phyloP scores from a whole-genome alignment of 1,284 basidiomycete genomes.

The Athelia psychrophila region DNA sequence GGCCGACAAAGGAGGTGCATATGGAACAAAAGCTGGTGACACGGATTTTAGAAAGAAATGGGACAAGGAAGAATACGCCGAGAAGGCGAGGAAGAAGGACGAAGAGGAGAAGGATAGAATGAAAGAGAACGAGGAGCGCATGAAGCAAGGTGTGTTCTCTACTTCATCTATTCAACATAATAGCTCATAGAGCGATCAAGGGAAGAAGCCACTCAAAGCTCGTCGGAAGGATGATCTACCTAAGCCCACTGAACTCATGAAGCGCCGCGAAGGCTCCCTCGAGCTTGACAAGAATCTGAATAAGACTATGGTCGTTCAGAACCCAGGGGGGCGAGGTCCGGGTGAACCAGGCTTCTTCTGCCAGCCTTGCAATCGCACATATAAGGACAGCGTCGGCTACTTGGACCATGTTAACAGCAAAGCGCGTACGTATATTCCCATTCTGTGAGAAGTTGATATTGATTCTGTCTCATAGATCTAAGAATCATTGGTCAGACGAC shows the following conservation, averaged over 20 bases:
- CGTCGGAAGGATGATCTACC: conserved; percentile 70
- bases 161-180: not conserved
- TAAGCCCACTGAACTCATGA: conserved; percentile 87
- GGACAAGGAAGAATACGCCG: conserved; percentile 84
- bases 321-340: conserved; percentile 74
- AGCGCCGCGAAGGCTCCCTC: conserved; percentile 76
- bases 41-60: conserved; percentile 83
- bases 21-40: conserved; percentile 60
- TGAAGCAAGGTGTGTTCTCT: conserved; percentile 69
- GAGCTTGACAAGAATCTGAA: conserved; percentile 89
- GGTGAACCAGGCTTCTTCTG: conserved; percentile 93
- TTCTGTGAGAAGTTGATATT: conserved; percentile 1
- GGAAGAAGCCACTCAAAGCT: conserved; percentile 75
- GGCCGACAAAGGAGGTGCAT: conserved; percentile 61
- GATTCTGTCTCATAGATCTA: conserved; percentile 60
- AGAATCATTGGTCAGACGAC: conserved; percentile 93
- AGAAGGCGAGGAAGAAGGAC: conserved; percentile 73
- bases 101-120: conserved; percentile 76
- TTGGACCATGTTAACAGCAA: conserved; percentile 96
- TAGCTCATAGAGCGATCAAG: conserved; percentile 36
- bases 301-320: conserved; percentile 91
- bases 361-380: conserved; percentile 85
- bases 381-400: conserved; percentile 92
- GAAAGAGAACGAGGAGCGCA: conserved; percentile 80
- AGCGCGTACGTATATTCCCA: conserved; percentile 64